A percentile compares a stretch with the other conserved stretches of the same genome.
phyloP scores from a whole-genome alignment of 2,329 filamentous ascomycete genomes.

The Cercospora sojina region DNA sequence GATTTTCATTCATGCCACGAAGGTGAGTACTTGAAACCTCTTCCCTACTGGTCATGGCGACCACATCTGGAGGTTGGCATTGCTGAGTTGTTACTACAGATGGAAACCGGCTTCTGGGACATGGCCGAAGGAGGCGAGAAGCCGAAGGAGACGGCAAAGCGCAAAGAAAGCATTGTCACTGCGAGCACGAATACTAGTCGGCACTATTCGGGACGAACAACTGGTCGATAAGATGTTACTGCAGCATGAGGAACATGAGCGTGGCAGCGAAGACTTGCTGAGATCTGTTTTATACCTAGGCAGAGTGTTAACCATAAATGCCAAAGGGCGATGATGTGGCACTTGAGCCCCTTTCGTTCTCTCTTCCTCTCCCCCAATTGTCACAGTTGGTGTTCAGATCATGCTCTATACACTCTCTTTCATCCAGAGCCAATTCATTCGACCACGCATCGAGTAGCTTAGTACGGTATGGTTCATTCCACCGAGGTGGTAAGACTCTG shows the following conservation, averaged over 20 bases:
- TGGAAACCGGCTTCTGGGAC: conserved; percentile 74
- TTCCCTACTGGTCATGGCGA: neutral
- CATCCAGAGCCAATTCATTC: too few species aligned
- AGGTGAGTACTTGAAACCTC: conserved; percentile 50
- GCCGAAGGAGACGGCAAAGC: neutral
- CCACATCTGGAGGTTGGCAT: neutral
- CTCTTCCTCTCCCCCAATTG: too few species aligned
- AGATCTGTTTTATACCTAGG: too few species aligned
- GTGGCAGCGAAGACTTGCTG: too few species aligned
- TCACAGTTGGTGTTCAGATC: too few species aligned
- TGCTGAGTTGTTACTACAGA: conserved; percentile 44
- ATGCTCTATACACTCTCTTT: too few species aligned
- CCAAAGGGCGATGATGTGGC: too few species aligned
- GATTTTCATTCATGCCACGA: conserved; percentile 86
- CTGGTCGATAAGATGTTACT: neutral
- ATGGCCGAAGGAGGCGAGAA: conserved; percentile 49
- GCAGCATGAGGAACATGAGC: neutral
- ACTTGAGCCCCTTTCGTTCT: too few species aligned
- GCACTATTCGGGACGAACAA: conserved; percentile 3
- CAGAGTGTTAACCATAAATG: too few species aligned
- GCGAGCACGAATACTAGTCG: conserved; percentile 4
- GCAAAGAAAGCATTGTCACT: conserved; percentile 7
- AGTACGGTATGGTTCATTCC: neutral
- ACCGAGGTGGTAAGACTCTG: neutral
- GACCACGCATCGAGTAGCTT: neutral